Base-by-base conservation (phyloP, 208 protist genomes). In the Acanthamoeba culbertsoni region DNA sequence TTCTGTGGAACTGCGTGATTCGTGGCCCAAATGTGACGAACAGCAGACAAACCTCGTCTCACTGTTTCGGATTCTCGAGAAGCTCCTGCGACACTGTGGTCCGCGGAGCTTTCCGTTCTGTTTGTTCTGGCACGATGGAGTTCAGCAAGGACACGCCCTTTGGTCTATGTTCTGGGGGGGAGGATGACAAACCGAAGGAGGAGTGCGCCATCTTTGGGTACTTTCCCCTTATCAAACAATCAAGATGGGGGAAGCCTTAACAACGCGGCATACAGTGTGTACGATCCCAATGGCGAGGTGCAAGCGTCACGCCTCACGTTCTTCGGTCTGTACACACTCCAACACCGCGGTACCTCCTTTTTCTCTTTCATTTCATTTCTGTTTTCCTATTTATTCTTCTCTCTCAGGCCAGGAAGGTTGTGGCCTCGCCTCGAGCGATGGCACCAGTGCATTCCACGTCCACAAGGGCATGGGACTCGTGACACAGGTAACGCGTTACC, bases 381-480 rank as follows among this genome's bases (percentile, higher is more conserved):
- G 55, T 10, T n/a, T 6, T 0, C 2, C 26, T 18, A 16, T 0
- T 0, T 18, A 10, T 8, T 35, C n/a, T 6, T 5, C 6, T 68
- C 14, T 14, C 26, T 4, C 71, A 89, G 95, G 95, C 10, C 95
- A 96, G 79, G 94, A 95, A 45, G 75, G 89, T 62, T 86, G 91
- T 55, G 95, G 95, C 42, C 94, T 96, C 45, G 93, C 94, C 7
- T 93, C 94, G 0, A 75, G 93, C 40, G 91, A 95, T 35, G 71
- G 37, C 33, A 91, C 59, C 28, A 65, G 28, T 59, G 86, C n/a
- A 86, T 94, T 89, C 40, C 93, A 73, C 53, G 71, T 94, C 3
- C 94, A 94, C 51, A 94, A 93, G 86, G 93, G 95, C 53, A 95
- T 95, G 79, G 95, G 95, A 31, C 84, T 96, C 1, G 95, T 95